A percentile compares a stretch with the other conserved stretches of the same genome.
These are phyloP conservation scores for Hymenoscyphus repandus DNA, from an alignment of 2,329 filamentous ascomycete genomes.

Conservation along the genomic window DNA sequence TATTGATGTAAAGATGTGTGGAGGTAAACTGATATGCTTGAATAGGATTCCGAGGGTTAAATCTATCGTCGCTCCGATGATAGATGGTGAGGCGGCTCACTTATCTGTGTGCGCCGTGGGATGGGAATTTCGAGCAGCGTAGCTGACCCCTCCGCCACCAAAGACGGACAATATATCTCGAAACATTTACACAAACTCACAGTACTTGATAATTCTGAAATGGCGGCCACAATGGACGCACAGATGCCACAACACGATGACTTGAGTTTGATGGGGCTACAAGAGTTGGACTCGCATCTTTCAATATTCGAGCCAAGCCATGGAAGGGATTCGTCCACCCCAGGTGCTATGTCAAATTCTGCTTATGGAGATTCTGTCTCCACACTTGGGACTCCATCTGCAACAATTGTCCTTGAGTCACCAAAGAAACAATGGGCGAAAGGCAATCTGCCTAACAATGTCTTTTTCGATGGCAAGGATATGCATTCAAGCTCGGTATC, in stretches of 20 bases:
- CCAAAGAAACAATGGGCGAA: conserved; percentile 17
- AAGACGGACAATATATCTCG: conserved; percentile 28
- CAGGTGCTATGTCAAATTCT: conserved; percentile 26
- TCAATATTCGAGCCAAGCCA: conserved; percentile 31
- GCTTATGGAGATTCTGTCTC: conserved; percentile 23
- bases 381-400: conserved; percentile 18
- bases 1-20: conserved; percentile 19
- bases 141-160: conserved; percentile 21
- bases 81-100: conserved; percentile 16
- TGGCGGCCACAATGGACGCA: conserved; percentile 32
- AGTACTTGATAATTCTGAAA: conserved; percentile 31
- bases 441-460: conserved; percentile 12
- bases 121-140: conserved; percentile 28
- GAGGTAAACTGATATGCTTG: conserved; percentile 19
- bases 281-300: conserved; percentile 34
- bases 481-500: conserved; percentile 18
- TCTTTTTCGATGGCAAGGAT: conserved; percentile 14
- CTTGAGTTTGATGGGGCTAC: conserved; percentile 33
- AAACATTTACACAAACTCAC: conserved; percentile 30
- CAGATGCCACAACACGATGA: conserved; percentile 33
- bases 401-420: conserved; percentile 27
- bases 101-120: conserved; percentile 24
- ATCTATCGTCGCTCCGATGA: conserved; percentile 18
- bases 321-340: conserved; percentile 25
- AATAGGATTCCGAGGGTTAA: conserved; percentile 15